phyloP scores from a whole-genome alignment of 768 basidiomycete genomes.

The Austroboletus eburneus region DNA sequence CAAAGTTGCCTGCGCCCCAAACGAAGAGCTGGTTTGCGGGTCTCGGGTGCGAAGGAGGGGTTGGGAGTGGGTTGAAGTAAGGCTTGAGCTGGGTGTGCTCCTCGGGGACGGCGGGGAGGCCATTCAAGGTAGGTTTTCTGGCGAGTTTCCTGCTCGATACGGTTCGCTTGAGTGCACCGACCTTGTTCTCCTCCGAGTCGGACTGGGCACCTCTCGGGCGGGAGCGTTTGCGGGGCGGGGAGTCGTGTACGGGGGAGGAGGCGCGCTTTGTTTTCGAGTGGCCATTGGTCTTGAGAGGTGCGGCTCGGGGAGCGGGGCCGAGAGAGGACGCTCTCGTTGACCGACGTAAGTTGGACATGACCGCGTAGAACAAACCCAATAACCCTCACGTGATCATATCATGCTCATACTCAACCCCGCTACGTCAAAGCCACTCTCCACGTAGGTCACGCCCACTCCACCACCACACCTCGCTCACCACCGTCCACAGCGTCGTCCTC shows the following conservation, averaged over 20 bases:
- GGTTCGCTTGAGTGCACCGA: conserved; percentile 22
- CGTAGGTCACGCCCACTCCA: conserved; percentile 30
- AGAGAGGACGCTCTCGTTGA: conserved; percentile 50
- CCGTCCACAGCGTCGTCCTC: conserved; percentile 47
- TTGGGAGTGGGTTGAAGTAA: conserved; percentile 65
- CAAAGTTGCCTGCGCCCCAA: conserved; percentile 93
- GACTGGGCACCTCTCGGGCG: conserved; percentile 37
- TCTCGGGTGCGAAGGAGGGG: conserved; percentile 48
- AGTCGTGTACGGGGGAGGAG: conserved; percentile 44
- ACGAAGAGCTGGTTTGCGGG: conserved; percentile 75
- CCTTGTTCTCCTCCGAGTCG: conserved; percentile 39
- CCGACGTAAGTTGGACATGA: conserved; percentile 41
- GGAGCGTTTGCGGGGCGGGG: conserved; percentile 46
- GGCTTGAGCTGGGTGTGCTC: conserved; percentile 44
- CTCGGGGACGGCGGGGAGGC: conserved; percentile 28
- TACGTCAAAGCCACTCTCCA: conserved; percentile 52
- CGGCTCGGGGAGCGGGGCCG: conserved; percentile 33
- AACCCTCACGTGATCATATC: conserved; percentile 25
- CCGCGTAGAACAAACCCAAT: too few species aligned
- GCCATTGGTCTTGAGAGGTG: conserved; percentile 27
- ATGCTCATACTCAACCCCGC: conserved; percentile 62
- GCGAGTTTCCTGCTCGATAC: conserved; percentile 24
- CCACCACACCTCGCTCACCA: conserved; percentile 2
- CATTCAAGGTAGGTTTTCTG: conserved; percentile 29
- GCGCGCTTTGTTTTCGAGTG: conserved; percentile 44